These are phyloP conservation scores for Xerocomus brunneocitrinus DNA, from an alignment of 768 basidiomycete genomes.

Conservation along the genomic window DNA sequence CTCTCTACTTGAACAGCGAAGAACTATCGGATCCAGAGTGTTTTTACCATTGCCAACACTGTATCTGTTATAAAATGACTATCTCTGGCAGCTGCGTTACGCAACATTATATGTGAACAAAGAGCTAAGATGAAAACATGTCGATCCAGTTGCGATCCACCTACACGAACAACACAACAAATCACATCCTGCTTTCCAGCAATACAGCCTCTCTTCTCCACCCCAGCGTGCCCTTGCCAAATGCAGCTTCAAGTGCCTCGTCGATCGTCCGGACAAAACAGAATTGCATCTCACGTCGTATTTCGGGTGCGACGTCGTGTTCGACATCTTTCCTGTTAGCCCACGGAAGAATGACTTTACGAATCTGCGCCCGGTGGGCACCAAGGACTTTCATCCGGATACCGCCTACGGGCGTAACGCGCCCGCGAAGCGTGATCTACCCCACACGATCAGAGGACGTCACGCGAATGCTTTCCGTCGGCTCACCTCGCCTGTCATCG, in stretches of 20 bases:
- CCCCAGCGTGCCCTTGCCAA: slow-evolving; percentile 61
- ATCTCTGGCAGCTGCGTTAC: slow-evolving; percentile 2
- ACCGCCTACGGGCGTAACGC: slow-evolving; percentile 80
- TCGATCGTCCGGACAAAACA: slow-evolving; percentile 75
- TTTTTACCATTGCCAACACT: slow-evolving; percentile 4
- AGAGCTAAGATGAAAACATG: neutral
- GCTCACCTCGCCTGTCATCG: slow-evolving; percentile 86
- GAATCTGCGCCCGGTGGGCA: slow-evolving; percentile 82
- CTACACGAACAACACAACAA: neutral
- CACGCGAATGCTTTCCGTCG: neutral
- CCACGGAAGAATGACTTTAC: slow-evolving; percentile 79
- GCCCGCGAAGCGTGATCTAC: slow-evolving; percentile 77
- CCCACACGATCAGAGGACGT: neutral
- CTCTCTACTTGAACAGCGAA: slow-evolving; percentile 6
- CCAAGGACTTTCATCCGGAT: slow-evolving; percentile 91
- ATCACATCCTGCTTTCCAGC: slow-evolving; percentile 50
- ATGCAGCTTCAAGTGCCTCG: slow-evolving; percentile 80
- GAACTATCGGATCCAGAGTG: slow-evolving; percentile 11
- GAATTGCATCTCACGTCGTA: slow-evolving; percentile 73
- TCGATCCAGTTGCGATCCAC: neutral
- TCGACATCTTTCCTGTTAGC: slow-evolving; percentile 86
- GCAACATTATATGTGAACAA: neutral
- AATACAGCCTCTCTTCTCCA: slow-evolving; percentile 56
- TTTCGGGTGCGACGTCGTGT: slow-evolving; percentile 73
- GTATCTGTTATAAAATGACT: slow-evolving; percentile 15